These are phyloP conservation scores for Fragaria ananassa DNA, from an alignment of 306 rosid species.

Conservation along the genomic window DNA sequence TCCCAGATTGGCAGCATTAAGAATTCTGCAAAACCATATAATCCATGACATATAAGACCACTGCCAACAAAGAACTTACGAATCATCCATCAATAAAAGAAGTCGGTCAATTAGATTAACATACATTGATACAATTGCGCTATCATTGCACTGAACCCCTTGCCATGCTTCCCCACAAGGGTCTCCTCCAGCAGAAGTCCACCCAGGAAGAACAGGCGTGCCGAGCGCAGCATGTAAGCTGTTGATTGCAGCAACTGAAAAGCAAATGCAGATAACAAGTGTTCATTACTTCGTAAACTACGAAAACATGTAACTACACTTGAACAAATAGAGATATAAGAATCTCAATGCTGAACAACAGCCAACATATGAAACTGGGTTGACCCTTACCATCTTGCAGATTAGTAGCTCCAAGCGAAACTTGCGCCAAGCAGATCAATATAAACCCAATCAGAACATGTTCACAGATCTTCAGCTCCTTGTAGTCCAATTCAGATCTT, in stretches of 20 bases:
- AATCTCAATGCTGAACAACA: slow-evolving; percentile 21
- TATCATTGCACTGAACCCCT: slow-evolving; percentile 71
- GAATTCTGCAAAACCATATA: slow-evolving; percentile 44
- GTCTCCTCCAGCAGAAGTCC: slow-evolving; percentile 79
- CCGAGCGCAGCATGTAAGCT: slow-evolving; percentile 63
- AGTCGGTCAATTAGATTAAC: slow-evolving; percentile 26
- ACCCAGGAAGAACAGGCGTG: slow-evolving; percentile 76
- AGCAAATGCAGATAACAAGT: slow-evolving; percentile 18
- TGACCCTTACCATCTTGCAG: slow-evolving; percentile 60
- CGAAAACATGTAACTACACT: neutral
- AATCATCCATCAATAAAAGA: slow-evolving; percentile 7
- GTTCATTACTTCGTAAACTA: neutral
- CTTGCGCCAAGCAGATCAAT: slow-evolving; percentile 45
- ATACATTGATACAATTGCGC: slow-evolving; percentile 61
- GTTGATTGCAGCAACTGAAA: slow-evolving; percentile 77
- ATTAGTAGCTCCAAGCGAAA: slow-evolving; percentile 66
- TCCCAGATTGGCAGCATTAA: slow-evolving; percentile 82
- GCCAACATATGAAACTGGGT: neutral
- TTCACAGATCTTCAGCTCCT: slow-evolving; percentile 43
- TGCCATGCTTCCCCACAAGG: slow-evolving; percentile 95
- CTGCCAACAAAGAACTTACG: slow-evolving; percentile 6
- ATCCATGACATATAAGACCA: slow-evolving; percentile 20
- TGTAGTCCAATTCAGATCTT: slow-evolving; percentile 49
- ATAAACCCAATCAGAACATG: slow-evolving; percentile 43
- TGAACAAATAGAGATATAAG: slow-evolving; percentile 16